Conservation (phyloP, 1,139 yeast species). For the Pichia sp. region DNA sequence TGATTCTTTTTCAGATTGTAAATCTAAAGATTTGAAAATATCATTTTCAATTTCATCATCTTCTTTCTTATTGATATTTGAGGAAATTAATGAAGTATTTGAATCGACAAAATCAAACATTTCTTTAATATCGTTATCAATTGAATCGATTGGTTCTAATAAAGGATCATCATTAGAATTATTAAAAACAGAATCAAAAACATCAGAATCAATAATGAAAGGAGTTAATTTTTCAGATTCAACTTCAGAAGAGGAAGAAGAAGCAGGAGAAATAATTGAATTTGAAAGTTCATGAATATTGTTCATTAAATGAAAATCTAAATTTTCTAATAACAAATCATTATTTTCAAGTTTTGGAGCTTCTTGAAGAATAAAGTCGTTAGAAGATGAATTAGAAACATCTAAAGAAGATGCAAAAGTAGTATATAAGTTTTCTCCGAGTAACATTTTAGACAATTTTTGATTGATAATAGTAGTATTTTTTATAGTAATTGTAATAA, state of each 20-base stretch:
- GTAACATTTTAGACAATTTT: conserved; percentile 27
- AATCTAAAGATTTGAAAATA: conserved; percentile 5
- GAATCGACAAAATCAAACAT: conserved; percentile 1
- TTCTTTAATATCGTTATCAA: conserved; percentile 34
- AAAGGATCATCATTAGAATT: conserved; percentile 35
- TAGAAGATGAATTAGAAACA: conserved; percentile 3
- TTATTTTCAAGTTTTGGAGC: conserved; percentile 13
- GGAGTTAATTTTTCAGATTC: conserved; percentile 32
- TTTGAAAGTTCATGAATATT: background rate
- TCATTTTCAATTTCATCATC: conserved; percentile 1
- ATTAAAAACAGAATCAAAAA: conserved; percentile 54
- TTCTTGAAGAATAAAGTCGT: conserved; percentile 8
- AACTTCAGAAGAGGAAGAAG: conserved; percentile 13
- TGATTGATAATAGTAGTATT: conserved; percentile 1
- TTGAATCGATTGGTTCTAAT: conserved; percentile 41
- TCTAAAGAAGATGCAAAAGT: conserved; percentile 27
- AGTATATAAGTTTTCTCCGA: conserved; percentile 41
- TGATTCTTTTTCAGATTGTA: conserved; percentile 6
- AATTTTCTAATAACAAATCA: conserved; percentile 7
- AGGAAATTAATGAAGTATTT: background rate
- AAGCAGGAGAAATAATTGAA: too few species aligned
- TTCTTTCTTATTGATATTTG: conserved; percentile 3
- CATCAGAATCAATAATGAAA: conserved; percentile 50
- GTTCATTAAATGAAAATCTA: conserved; percentile 10
- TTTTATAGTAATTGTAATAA: background rate